A percentile compares a stretch with the other conserved stretches of the same genome.
Conservation (phyloP, 2,329 filamentous ascomycete species). For the Trichoderma hamatum region DNA sequence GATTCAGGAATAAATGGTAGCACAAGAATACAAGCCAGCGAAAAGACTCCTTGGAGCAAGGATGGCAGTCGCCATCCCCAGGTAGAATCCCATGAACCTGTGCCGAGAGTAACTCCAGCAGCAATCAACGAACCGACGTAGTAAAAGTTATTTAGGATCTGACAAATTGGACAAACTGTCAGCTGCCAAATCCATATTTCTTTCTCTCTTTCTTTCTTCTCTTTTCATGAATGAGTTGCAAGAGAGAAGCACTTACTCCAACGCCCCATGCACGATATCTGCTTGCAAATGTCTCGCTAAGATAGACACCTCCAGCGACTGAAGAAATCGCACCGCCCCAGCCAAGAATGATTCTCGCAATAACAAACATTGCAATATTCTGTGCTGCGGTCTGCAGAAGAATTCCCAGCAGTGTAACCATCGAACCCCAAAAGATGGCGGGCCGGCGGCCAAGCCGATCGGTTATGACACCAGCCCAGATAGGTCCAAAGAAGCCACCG, state of each 20-base stretch:
- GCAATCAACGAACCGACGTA: slow-evolving; percentile 49
- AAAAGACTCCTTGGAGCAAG: slow-evolving; percentile 31
- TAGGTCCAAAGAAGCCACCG: slow-evolving; percentile 50
- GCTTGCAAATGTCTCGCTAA: slow-evolving; percentile 52
- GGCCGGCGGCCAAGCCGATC: slow-evolving; percentile 36
- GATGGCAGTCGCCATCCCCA: slow-evolving; percentile 36
- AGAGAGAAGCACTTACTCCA: slow-evolving; percentile 19
- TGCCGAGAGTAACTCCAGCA: slow-evolving; percentile 48
- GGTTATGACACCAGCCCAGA: slow-evolving; percentile 47
- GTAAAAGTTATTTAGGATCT: slow-evolving; percentile 38
- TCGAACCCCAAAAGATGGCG: slow-evolving; percentile 35
- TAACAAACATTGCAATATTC: slow-evolving; percentile 55
- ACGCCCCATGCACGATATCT: slow-evolving; percentile 30
- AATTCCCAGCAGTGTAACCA: slow-evolving; percentile 49
- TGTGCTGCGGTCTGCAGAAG: slow-evolving; percentile 39
- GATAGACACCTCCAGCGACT: slow-evolving; percentile 50
- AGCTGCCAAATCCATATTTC: neutral
- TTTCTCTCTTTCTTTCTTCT: neutral
- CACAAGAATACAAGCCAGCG: slow-evolving; percentile 32
- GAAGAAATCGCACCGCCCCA: slow-evolving; percentile 47
- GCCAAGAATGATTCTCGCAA: slow-evolving; percentile 56
- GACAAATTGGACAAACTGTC: neutral
- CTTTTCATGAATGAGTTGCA: neutral
- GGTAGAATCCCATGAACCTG: slow-evolving; percentile 37
- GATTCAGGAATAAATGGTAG: slow-evolving; percentile 44